phyloP scores from a whole-genome alignment of 176 grass and related monocot genomes.

The Oryza rufipogon region DNA sequence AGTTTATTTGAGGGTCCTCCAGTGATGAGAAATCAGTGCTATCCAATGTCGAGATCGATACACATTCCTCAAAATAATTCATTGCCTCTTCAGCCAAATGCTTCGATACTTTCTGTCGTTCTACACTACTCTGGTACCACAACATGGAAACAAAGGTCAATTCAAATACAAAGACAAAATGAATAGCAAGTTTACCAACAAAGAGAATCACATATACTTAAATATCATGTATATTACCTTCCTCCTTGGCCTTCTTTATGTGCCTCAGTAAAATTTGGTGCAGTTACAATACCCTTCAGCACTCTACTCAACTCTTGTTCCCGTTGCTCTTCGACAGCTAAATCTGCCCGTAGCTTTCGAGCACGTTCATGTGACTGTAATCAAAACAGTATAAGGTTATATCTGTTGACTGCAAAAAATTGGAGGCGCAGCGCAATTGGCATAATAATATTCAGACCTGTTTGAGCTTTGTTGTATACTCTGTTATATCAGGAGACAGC shows the following conservation, averaged over 20 bases:
- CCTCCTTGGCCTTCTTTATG: constrained; percentile 59
- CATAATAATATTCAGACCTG: constrained; percentile 55
- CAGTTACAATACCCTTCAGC: constrained; percentile 69
- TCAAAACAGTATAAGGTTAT: constrained; percentile 39
- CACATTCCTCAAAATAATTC: constrained; percentile 97
- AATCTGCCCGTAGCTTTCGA: constrained; percentile 71
- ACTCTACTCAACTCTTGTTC: constrained; percentile 85
- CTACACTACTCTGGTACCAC: constrained; percentile 32
- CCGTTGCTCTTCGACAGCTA: constrained; percentile 87
- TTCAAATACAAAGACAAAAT: background rate
- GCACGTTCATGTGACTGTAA: constrained; percentile 80
- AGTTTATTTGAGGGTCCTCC: constrained; percentile 61
- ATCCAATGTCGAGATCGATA: constrained; percentile 88
- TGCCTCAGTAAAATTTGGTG: constrained; percentile 53
- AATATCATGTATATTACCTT: constrained; percentile 54
- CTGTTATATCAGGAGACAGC: constrained; percentile 58
- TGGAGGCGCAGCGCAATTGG: background rate
- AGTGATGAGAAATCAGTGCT: constrained; percentile 82
- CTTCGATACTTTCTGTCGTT: constrained; percentile 67
- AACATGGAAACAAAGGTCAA: constrained; percentile 33
- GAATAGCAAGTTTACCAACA: constrained; percentile 11
- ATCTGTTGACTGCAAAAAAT: background rate
- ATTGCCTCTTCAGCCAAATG: constrained; percentile 89
- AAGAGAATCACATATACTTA: constrained; percentile 16
- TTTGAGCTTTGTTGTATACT: constrained; percentile 77